These are phyloP conservation scores for Pleurotus pulmonarius DNA, from an alignment of 768 basidiomycete genomes.

Conservation along the genomic window DNA sequence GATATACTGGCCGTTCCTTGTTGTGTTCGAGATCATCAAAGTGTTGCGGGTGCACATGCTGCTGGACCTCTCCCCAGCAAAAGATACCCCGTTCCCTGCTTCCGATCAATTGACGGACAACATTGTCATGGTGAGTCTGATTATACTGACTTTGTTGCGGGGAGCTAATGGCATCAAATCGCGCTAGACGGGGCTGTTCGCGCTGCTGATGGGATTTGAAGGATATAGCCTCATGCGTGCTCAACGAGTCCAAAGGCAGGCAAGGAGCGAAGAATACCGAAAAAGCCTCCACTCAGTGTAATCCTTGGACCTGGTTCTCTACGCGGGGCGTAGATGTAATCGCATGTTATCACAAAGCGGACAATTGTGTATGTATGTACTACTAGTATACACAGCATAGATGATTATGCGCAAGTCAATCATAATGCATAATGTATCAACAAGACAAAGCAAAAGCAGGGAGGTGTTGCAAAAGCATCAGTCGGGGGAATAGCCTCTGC, in stretches of 20 bases:
- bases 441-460: neutral
- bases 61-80: slow-evolving; percentile 15
- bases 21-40: slow-evolving; percentile 18
- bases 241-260: too few species aligned
- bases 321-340: neutral
- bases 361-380: neutral
- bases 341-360: neutral
- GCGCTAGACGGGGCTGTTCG: too few species aligned
- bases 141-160: too few species aligned
- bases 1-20: slow-evolving; percentile 19
- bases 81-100: slow-evolving; percentile 18
- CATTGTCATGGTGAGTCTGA: slow-evolving; percentile 19
- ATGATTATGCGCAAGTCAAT: neutral
- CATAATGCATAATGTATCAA: neutral
- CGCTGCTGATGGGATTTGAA: too few species aligned
- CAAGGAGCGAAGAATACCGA: too few species aligned
- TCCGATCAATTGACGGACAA: slow-evolving; percentile 23
- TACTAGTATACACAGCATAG: neutral
- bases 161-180: too few species aligned
- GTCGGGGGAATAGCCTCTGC: too few species aligned
- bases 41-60: slow-evolving; percentile 14
- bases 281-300: too few species aligned
- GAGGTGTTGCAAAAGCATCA: too few species aligned
- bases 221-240: too few species aligned
- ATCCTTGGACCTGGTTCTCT: neutral